Percentiles rank a stretch among this genome's conserved stretches.
phyloP scores from a whole-genome alignment of 345 rosid species.

The Euphorbia lathyris region DNA sequence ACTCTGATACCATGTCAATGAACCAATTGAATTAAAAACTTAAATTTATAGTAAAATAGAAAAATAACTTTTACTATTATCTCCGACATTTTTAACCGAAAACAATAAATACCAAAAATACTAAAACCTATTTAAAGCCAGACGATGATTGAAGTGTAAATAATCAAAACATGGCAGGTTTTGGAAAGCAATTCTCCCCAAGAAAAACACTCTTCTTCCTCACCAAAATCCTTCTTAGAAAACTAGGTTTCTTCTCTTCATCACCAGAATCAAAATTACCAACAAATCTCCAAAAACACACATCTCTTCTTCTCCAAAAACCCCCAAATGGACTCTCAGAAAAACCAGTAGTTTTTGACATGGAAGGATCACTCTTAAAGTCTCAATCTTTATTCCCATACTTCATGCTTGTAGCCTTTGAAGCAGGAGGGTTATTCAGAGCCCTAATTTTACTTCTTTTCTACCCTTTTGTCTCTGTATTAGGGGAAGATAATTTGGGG shows the following conservation, averaged over 20 bases:
- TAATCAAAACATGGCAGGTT: slow-evolving; percentile 8
- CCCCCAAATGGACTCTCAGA: not conserved
- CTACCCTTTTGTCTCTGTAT: slow-evolving; percentile 46
- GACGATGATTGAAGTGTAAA: not conserved
- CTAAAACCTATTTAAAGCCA: not conserved
- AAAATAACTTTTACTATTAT: too few species aligned
- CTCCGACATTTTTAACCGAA: too few species aligned
- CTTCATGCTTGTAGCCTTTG: slow-evolving; percentile 67
- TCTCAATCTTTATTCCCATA: slow-evolving; percentile 51
- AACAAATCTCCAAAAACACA: not conserved
- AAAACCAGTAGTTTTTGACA: slow-evolving; percentile 37
- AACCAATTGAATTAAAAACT: too few species aligned
- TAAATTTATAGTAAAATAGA: too few species aligned
- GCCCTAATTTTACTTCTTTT: slow-evolving; percentile 45
- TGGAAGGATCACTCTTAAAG: slow-evolving; percentile 49
- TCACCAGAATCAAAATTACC: not conserved
- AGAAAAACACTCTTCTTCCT: not conserved
- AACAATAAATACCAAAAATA: too few species aligned
- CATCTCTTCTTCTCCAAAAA: slow-evolving; percentile 1
- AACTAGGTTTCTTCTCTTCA: not conserved
- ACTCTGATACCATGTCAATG: too few species aligned
- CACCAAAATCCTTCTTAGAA: slow-evolving; percentile 10
- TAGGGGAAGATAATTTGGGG: slow-evolving; percentile 36
- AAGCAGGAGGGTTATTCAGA: slow-evolving; percentile 55
- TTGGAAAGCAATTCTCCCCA: slow-evolving; percentile 10